phyloP scores from a whole-genome alignment of 208 protist species.

The Leishmania gerbilli region DNA sequence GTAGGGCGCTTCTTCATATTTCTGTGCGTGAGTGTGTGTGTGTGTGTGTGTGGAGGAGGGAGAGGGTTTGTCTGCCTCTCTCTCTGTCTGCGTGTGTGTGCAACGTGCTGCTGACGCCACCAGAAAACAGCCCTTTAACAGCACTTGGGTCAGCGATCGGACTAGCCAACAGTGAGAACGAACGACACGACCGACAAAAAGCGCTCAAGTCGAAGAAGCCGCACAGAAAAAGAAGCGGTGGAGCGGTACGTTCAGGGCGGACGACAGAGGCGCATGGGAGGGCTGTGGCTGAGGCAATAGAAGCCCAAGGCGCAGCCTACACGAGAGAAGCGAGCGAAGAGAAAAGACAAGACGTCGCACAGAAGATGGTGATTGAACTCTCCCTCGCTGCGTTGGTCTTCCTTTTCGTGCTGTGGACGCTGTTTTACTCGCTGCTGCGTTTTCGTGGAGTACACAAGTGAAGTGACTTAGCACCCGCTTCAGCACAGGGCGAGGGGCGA shows the following conservation, averaged over 20 bases:
- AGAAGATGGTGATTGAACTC: not conserved
- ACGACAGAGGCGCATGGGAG: not conserved
- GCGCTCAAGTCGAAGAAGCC: not conserved
- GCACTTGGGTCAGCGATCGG: not conserved
- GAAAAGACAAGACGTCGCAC: not conserved
- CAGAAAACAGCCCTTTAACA: not conserved
- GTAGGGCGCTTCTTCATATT: too few relatives aligned
- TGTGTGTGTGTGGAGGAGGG: too few relatives aligned
- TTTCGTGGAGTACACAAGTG: not conserved
- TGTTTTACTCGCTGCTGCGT: too few relatives aligned
- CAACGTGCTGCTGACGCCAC: not conserved
- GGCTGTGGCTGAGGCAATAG: not conserved
- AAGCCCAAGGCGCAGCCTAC: not conserved
- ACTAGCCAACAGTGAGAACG: not conserved
- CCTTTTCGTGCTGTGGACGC: too few relatives aligned
- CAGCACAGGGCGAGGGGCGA: not conserved
- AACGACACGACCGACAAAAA: not conserved
- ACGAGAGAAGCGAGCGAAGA: not conserved
- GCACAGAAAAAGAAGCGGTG: not conserved
- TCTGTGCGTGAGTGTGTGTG: too few relatives aligned
- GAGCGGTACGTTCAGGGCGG: not conserved
- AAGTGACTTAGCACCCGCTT: not conserved
- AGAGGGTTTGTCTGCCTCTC: too few relatives aligned
- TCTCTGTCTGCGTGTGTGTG: not conserved
- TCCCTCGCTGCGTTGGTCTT: not conserved